phyloP scores from a whole-genome alignment of 176 grass and related monocot genomes.

The Pontederia crassipes region DNA sequence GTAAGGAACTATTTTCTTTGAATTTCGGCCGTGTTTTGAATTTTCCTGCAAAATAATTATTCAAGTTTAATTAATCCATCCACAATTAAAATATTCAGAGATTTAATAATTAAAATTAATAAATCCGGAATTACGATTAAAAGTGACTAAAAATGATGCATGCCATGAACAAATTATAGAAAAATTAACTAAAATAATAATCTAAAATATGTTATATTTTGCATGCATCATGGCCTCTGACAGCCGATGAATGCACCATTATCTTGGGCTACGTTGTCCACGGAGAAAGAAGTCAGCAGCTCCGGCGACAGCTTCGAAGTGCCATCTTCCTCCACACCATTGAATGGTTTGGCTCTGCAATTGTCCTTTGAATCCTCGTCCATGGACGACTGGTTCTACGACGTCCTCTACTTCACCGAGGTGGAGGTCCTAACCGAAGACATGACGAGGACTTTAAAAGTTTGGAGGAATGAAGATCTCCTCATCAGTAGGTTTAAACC shows the following conservation, averaged over 20 bases:
- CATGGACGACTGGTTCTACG: not conserved
- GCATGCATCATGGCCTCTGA: not conserved
- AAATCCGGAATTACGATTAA: too few species aligned
- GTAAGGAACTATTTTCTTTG: too few species aligned
- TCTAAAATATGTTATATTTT: too few species aligned
- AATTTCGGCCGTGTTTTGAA: too few species aligned
- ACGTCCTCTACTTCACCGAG: slow-evolving; percentile 12
- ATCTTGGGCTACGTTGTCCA: not conserved
- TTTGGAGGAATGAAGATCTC: not conserved
- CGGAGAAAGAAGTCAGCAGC: not conserved
- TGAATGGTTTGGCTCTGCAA: not conserved
- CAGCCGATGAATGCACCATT: not conserved
- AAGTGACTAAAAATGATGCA: too few species aligned
- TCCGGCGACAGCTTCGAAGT: not conserved
- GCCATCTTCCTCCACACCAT: not conserved
- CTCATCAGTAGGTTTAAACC: not conserved
- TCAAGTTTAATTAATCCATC: too few species aligned
- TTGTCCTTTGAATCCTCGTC: not conserved
- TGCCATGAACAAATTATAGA: too few species aligned
- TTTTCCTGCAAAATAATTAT: too few species aligned
- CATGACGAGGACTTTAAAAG: not conserved
- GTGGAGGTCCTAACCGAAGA: not conserved
- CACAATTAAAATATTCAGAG: not conserved
- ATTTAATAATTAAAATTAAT: too few species aligned
- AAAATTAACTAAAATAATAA: too few species aligned